These are phyloP conservation scores for Maudiozyma turicensis DNA, from an alignment of 805 yeast species.

Conservation along the genomic window DNA sequence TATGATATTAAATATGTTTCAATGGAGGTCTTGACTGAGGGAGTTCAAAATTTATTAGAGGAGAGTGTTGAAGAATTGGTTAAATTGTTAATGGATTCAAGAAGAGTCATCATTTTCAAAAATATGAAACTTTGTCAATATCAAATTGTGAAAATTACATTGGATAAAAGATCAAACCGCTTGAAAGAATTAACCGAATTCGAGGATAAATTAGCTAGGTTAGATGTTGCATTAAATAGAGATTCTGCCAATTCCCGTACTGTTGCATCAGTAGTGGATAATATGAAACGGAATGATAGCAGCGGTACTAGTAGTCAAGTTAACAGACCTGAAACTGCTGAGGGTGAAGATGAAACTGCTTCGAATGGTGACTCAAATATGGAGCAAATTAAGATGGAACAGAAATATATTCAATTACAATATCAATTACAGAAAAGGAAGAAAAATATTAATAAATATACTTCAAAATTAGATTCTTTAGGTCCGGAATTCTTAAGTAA, in stretches of 20 bases:
- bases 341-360: not conserved
- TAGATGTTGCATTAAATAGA: slow-evolving; percentile 27
- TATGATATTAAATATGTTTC: slow-evolving; percentile 63
- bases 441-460: slow-evolving; percentile 5
- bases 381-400: not conserved
- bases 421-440: slow-evolving; percentile 9
- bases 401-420: slow-evolving; percentile 5
- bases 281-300: slow-evolving; percentile 1
- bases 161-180: slow-evolving; percentile 28
- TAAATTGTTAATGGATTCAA: slow-evolving; percentile 27
- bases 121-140: slow-evolving; percentile 46
- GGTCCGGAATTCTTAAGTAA: slow-evolving; percentile 29
- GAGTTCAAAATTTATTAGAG: slow-evolving; percentile 30
- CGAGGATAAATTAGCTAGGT: slow-evolving; percentile 24
- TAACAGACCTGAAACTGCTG: not conserved
- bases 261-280: slow-evolving; percentile 6
- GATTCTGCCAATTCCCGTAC: slow-evolving; percentile 32
- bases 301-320: not conserved
- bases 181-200: slow-evolving; percentile 27
- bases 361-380: not conserved
- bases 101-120: slow-evolving; percentile 48
- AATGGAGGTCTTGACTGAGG: slow-evolving; percentile 35
- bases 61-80: slow-evolving; percentile 33
- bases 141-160: slow-evolving; percentile 32
- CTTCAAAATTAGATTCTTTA: slow-evolving; percentile 11